Evolutionary conservation across 2,329 filamentous ascomycete species (phyloP).

Genomic region (Sporothrix schenckii): DNA sequence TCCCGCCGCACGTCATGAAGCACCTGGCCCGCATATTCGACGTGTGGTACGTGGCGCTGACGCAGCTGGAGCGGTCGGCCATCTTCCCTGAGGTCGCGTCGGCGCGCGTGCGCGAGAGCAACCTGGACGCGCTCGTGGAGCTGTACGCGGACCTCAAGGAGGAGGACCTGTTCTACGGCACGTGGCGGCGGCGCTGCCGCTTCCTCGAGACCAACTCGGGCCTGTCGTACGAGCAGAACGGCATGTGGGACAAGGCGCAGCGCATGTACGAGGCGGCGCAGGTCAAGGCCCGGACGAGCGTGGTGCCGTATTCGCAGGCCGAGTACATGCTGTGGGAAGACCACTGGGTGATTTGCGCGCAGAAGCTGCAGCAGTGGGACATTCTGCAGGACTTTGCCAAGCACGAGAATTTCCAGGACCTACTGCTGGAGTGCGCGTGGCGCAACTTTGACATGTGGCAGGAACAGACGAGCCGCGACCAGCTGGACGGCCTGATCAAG

Average conservation of each 20-base stretch:
- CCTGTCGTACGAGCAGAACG: conserved; percentile 96
- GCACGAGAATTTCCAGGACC: conserved; percentile 97
- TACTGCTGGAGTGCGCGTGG: conserved; percentile 94
- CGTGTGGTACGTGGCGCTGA: conserved; percentile 93
- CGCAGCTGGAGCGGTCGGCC: conserved; percentile 86
- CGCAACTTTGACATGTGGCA: conserved; percentile 95
- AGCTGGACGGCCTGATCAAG: conserved; percentile 91
- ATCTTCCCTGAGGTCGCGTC: conserved; percentile 85
- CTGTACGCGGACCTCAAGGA: conserved; percentile 89
- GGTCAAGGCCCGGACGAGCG: conserved; percentile 92
- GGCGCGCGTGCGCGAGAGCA: conserved; percentile 83
- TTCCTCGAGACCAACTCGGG: conserved; percentile 98
- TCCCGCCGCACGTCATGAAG: conserved; percentile 95
- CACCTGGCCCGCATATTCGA: conserved; percentile 93
- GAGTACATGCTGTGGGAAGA: conserved; percentile 99
- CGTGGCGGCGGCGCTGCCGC: conserved; percentile 91
- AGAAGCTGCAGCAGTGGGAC: conserved; percentile 99
- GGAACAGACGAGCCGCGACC: conserved; percentile 80
- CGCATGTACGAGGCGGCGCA: conserved; percentile 95
- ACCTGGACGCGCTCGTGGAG: conserved; percentile 92
- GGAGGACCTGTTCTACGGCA: conserved; percentile 96
- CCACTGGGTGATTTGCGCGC: conserved; percentile 95
- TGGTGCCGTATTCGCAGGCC: conserved; percentile 92
- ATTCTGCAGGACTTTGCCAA: conserved; percentile 97
- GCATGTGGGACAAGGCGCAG: conserved; percentile 99